Conservation (phyloP, 371 early-diverging fungal genomes). For the Coemansia sp. region DNA sequence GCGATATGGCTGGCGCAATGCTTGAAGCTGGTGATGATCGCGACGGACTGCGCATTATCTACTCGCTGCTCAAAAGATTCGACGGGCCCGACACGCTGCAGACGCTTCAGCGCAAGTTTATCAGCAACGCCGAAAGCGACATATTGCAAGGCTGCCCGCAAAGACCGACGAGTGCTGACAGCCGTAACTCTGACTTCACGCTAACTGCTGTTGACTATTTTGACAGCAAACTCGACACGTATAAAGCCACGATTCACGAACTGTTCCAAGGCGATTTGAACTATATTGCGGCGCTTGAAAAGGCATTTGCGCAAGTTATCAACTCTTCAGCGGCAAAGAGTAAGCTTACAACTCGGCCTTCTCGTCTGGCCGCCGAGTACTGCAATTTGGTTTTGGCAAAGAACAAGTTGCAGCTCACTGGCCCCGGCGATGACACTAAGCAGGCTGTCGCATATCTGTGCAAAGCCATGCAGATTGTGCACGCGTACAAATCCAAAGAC, state of each 20-base stretch:
- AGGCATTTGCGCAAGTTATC: background rate
- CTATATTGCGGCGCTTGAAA: background rate
- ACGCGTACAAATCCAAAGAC: background rate
- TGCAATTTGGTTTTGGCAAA: conserved; percentile 7
- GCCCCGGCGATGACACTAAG: background rate
- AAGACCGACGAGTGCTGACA: background rate
- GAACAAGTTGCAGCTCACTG: background rate
- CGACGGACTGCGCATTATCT: conserved; percentile 4
- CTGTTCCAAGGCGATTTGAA: background rate
- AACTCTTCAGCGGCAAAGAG: background rate
- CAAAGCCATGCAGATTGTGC: conserved; percentile 5
- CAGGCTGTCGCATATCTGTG: background rate
- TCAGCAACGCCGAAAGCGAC: background rate
- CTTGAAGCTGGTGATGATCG: background rate
- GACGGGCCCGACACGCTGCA: background rate
- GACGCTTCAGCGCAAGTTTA: background rate
- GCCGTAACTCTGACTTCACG: background rate
- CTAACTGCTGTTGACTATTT: background rate
- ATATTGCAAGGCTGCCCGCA: background rate
- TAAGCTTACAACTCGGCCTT: background rate
- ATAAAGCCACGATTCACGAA: background rate
- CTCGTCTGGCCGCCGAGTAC: conserved; percentile 1
- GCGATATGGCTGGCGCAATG: background rate
- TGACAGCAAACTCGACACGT: background rate
- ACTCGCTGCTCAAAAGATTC: conserved; percentile 10